Evolutionary conservation across 306 rosid species (phyloP).

Genomic region (Casuarina equisetifolia): DNA sequence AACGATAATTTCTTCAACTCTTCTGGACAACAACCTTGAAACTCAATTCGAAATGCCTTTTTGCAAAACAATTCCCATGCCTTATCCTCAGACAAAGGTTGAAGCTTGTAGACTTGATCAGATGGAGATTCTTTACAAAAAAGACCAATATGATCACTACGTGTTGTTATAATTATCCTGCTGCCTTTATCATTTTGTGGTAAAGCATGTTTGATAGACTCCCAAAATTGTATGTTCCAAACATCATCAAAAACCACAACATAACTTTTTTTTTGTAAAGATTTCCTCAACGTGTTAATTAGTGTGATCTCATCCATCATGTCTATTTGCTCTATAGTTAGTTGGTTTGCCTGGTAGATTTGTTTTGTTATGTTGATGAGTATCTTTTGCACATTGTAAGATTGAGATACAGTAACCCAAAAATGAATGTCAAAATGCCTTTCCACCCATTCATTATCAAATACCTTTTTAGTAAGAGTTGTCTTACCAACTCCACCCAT

Average conservation of each 20-base stretch:
- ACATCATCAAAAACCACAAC: neutral
- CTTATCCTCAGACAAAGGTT: conserved; percentile 3
- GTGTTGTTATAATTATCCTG: conserved; percentile 2
- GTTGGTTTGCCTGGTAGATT: neutral
- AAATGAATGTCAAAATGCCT: neutral
- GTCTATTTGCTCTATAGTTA: neutral
- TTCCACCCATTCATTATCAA: neutral
- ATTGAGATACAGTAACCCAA: conserved; percentile 3
- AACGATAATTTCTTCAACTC: neutral
- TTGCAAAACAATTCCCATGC: neutral
- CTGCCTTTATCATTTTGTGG: neutral
- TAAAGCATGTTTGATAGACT: conserved; percentile 5
- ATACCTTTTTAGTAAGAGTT: conserved; percentile 1
- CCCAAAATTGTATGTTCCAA: neutral
- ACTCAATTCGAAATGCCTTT: conserved; percentile 6
- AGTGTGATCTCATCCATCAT: neutral
- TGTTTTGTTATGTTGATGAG: neutral
- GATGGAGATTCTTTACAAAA: neutral
- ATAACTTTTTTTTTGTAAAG: neutral
- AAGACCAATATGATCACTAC: neutral
- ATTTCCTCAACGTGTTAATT: neutral
- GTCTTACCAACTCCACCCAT: neutral
- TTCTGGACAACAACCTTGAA: neutral
- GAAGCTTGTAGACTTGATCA: neutral
- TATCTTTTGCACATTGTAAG: neutral